Percentiles rank a stretch among this genome's conserved stretches.
Conservation (phyloP, 2,329 filamentous ascomycete genomes). For the Ophiostoma populinum region DNA sequence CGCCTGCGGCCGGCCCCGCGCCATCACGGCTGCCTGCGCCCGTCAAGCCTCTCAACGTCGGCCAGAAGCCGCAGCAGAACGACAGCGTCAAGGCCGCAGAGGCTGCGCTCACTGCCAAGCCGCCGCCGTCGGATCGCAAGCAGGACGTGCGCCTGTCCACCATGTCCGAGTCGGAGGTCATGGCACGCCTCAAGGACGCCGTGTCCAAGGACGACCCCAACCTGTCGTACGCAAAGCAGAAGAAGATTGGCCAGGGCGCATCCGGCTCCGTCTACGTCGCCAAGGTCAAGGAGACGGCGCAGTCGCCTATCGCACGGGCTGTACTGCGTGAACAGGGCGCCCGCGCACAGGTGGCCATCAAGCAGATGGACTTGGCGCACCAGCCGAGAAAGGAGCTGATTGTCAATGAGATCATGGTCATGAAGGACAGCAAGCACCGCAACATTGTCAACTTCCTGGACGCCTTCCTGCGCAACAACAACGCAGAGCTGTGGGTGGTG, state of each 20-base stretch:
- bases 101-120: slow-evolving; percentile 72
- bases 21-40: slow-evolving; percentile 38
- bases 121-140: slow-evolving; percentile 51
- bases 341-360: slow-evolving; percentile 87
- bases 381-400: slow-evolving; percentile 96
- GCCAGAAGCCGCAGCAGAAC: slow-evolving; percentile 39
- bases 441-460: slow-evolving; percentile 99
- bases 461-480: slow-evolving; percentile 88
- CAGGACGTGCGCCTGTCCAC: slow-evolving; percentile 97
- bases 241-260: slow-evolving; percentile 97
- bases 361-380: slow-evolving; percentile 97
- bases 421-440: slow-evolving; percentile 96
- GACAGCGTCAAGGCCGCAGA: slow-evolving; percentile 81
- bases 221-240: slow-evolving; percentile 94
- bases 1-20: slow-evolving; percentile 29
- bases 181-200: slow-evolving; percentile 85
- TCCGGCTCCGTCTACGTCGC: slow-evolving; percentile 97
- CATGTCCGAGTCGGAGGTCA: slow-evolving; percentile 94
- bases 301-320: slow-evolving; percentile 63
- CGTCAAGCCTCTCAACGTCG: slow-evolving; percentile 67
- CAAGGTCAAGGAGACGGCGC: slow-evolving; percentile 75
- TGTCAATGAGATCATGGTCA: slow-evolving; percentile 98
- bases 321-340: slow-evolving; percentile 64
- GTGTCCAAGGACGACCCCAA: slow-evolving; percentile 93
- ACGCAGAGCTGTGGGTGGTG: slow-evolving; percentile 93